Percentiles rank a stretch among this genome's conserved stretches.
These are phyloP conservation scores for maize (Zea mays) DNA, from an alignment of 176 grass and related monocot species.

Conservation along the genomic window Zm-B73-REFERENCE-NAM-5.0 NC_050099.1:3622001-3622500, in stretches of 20 bases:
- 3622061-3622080: not conserved
- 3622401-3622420: not conserved
- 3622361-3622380: not conserved
- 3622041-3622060: too few species aligned
- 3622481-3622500: conserved; percentile 1
- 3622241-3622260: not conserved
- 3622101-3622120: not conserved
- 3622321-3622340: conserved; percentile 17
- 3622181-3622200: not conserved
- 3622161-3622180: not conserved
- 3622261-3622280: not conserved
- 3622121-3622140: not conserved
- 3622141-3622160: not conserved
- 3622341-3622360: not conserved
- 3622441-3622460: conserved; percentile 14
- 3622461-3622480: conserved; percentile 15
- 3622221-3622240: conserved; percentile 9
- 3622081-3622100: not conserved
- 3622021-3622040: too few species aligned
- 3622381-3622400: not conserved
- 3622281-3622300: not conserved
- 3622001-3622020: too few species aligned
- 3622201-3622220: not conserved
- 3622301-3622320: not conserved
- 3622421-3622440: not conserved